Base-by-base conservation (phyloP, 2,329 filamentous ascomycete species). In the Pseudophaeomoniella oleicola region DNA sequence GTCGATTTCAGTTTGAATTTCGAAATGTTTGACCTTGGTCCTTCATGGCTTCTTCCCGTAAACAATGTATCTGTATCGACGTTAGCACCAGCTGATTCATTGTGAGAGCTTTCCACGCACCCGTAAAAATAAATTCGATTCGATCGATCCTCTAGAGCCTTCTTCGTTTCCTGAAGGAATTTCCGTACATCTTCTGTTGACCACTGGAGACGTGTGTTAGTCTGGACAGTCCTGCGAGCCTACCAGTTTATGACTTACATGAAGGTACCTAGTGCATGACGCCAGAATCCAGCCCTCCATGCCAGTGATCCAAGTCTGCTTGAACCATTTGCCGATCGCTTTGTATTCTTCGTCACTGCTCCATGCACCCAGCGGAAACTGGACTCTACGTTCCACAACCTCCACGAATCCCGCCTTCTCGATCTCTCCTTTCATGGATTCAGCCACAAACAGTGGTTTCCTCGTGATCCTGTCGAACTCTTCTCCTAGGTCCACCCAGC, bases 301-400 rank as follows among this genome's bases (percentile, higher is more conserved):
- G n/a, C 50, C 50, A 15, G 45, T 44, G 36, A 48, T 42, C 45
- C 50, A 53, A 36, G 44, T 46, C 4, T 44, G 39, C 36, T 50
- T 42, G 40, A 46, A 48, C 38, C 47, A 50, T 34, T 40, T 41
- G 32, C 61, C 59, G 30, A 58, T 50, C 36, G 60, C 54, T 44
- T 63, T 63, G 35, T 56, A 38, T 35, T 46, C 50, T 19, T 47
- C 42, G 38, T 60, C 57, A 4, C 44, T 50, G 22, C 51, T 51
- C 62, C 62, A 66, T 6, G 54, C 51, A 3, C 59, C 58, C 12
- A 64, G 48, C 0, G 63, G 61, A 52, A 58, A 57, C 36, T 59
- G 58, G 44, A 53, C 62, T 22, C 46, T 46, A 38, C 47, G 47
- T 45, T 64, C 59, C 6, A 57, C 53, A 1, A 69, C 56, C 41